Conservation (phyloP, 1,284 basidiomycete genomes). For the Porogramme epimiltina region DNA sequence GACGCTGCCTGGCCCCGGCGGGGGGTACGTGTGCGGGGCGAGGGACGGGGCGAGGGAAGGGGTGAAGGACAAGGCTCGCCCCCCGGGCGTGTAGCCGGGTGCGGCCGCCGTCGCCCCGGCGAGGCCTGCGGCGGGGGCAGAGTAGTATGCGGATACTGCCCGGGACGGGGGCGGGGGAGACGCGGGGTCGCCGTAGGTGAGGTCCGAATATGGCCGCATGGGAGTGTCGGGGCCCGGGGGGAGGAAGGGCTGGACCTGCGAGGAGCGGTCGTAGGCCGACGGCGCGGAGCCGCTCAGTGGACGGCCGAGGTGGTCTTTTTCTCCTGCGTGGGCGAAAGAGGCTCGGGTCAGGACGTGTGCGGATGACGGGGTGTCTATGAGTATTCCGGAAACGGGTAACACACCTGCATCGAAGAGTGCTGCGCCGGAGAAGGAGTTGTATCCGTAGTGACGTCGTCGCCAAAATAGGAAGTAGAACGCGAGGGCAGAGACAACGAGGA, state of each 20-base stretch:
- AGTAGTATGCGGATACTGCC: too few relatives aligned
- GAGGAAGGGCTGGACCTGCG: conserved; percentile 13
- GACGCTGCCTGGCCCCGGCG: not conserved
- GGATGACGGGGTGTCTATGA: not conserved
- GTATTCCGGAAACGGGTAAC: not conserved
- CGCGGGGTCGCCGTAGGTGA: not conserved
- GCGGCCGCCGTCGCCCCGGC: too few relatives aligned
- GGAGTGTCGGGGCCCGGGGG: not conserved
- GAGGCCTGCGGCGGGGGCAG: too few relatives aligned
- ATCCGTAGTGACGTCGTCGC: conserved; percentile 11
- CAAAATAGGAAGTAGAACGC: conserved; percentile 20
- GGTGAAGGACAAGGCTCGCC: too few relatives aligned
- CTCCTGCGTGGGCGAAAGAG: conserved; percentile 3
- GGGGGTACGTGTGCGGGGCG: conserved; percentile 1
- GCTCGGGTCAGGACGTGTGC: not conserved
- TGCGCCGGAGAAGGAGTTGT: conserved; percentile 9
- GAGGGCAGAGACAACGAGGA: conserved; percentile 15
- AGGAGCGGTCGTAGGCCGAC: too few relatives aligned
- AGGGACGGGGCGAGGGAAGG: not conserved
- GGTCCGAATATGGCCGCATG: conserved; percentile 3
- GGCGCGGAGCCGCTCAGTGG: not conserved
- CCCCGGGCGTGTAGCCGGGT: too few relatives aligned
- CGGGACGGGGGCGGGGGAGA: not conserved
- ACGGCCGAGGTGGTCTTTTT: conserved; percentile 6
- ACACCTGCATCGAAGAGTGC: conserved; percentile 11